These are phyloP conservation scores for Solanum hybrid DNA, from an alignment of 305 asterid species.

Conservation along the genomic window DNA sequence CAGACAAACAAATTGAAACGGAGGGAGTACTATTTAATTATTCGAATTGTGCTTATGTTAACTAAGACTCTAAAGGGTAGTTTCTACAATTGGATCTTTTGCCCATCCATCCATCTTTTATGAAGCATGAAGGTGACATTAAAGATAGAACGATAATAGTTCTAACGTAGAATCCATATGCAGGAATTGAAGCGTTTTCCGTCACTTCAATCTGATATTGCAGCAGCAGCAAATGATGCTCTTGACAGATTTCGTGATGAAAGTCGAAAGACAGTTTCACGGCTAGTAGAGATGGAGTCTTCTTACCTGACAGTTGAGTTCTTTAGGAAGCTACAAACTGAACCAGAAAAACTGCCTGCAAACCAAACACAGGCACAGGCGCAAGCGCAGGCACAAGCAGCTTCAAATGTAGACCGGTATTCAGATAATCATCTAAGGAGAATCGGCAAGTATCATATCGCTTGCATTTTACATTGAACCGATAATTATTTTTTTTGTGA, in stretches of 20 bases:
- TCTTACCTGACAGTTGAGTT: constrained; percentile 89
- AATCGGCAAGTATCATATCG: constrained; percentile 41
- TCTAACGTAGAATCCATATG: constrained; percentile 11
- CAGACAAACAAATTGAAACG: background rate
- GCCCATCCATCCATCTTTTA: too few species aligned
- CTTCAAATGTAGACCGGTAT: constrained; percentile 61
- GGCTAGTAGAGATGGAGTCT: constrained; percentile 98
- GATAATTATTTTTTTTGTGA: background rate
- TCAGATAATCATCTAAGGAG: constrained; percentile 65
- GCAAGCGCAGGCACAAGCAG: background rate
- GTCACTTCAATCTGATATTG: constrained; percentile 80
- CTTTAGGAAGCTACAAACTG: constrained; percentile 76
- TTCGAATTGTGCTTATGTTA: background rate
- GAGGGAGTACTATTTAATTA: background rate
- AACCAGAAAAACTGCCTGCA: constrained; percentile 51
- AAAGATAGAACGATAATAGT: background rate
- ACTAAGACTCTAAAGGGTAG: background rate
- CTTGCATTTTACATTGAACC: background rate
- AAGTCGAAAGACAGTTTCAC: constrained; percentile 74
- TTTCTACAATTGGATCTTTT: background rate
- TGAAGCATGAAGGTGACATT: background rate
- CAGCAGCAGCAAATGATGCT: constrained; percentile 88
- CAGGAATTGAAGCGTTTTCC: constrained; percentile 95
- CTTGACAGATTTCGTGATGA: constrained; percentile 94
- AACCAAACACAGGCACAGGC: background rate